Conservation (phyloP, 2,329 filamentous ascomycete genomes). For the Penicillium digitatum region DNA sequence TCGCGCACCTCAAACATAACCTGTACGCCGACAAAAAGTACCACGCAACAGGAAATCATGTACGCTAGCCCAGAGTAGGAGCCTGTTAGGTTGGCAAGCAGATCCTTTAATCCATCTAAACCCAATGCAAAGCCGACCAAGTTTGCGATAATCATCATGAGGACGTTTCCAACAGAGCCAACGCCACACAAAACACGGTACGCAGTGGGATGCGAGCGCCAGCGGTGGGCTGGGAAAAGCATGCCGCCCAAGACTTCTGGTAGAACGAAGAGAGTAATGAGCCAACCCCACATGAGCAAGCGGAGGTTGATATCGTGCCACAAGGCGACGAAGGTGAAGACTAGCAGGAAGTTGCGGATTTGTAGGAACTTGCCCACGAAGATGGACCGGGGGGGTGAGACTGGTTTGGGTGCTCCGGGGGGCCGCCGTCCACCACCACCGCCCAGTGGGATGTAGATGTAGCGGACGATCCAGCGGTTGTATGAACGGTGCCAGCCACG, state of each 20-base stretch:
- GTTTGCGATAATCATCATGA: conserved; percentile 96
- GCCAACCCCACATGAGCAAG: conserved; percentile 93
- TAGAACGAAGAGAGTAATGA: conserved; percentile 88
- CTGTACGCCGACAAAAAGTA: conserved; percentile 79
- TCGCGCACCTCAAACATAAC: conserved; percentile 96
- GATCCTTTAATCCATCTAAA: conserved; percentile 74
- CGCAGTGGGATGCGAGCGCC: conserved; percentile 62
- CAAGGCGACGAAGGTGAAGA: conserved; percentile 94
- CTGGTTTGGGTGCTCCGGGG: conserved; percentile 36
- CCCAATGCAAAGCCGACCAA: conserved; percentile 93
- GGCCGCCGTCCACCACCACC: conserved; percentile 50
- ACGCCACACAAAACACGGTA: conserved; percentile 78
- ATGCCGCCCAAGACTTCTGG: conserved; percentile 73
- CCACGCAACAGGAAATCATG: conserved; percentile 64
- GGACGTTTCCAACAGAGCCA: conserved; percentile 75
- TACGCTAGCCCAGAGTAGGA: conserved; percentile 75
- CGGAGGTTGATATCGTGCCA: conserved; percentile 97
- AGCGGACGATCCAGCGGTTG: conserved; percentile 91
- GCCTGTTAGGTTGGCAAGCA: conserved; percentile 70
- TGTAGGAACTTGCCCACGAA: conserved; percentile 53
- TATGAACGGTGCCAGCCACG: conserved; percentile 92
- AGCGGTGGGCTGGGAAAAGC: conserved; percentile 70
- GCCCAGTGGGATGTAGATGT: conserved; percentile 89
- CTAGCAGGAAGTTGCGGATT: conserved; percentile 70
- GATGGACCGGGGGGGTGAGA: conserved; percentile 41